Conservation (phyloP, 176 grass and related monocot genomes). For the Cymbopogon citratus region DNA sequence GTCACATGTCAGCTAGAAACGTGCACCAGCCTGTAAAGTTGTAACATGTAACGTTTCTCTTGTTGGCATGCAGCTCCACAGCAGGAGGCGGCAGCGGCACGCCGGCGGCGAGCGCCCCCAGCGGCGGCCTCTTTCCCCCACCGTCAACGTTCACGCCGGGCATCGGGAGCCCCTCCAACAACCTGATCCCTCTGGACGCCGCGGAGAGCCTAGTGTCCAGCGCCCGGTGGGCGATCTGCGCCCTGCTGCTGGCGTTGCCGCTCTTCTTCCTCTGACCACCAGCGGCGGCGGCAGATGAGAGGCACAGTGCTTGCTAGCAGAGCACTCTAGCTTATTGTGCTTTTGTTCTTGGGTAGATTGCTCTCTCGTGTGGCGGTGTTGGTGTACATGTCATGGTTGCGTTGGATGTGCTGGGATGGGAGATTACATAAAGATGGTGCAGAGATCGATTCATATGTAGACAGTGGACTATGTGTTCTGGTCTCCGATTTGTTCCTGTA, state of each 20-base stretch:
- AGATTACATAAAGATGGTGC: neutral
- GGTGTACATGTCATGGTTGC: conserved; percentile 12
- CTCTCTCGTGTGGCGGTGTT: neutral
- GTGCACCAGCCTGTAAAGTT: neutral
- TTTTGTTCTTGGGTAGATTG: neutral
- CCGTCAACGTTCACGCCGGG: conserved; percentile 30
- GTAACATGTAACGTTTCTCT: neutral
- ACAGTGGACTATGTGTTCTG: neutral
- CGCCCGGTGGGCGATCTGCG: conserved; percentile 21
- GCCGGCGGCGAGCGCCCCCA: conserved; percentile 31
- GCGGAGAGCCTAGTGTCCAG: conserved; percentile 13
- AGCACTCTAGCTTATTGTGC: neutral
- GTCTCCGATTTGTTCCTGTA: neutral
- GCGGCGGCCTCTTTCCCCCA: conserved; percentile 24
- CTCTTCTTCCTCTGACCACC: conserved; percentile 25
- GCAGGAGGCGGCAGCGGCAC: conserved; percentile 22
- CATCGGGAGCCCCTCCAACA: conserved; percentile 13
- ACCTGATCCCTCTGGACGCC: conserved; percentile 11
- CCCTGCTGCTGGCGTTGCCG: conserved; percentile 23
- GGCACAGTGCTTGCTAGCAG: neutral
- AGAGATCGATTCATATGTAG: neutral
- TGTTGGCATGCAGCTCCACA: conserved; percentile 21
- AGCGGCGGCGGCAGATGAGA: neutral
- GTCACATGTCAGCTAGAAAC: neutral
- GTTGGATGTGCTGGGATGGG: neutral